These are phyloP conservation scores for Groenewaldozyma tartarivorans DNA, from an alignment of 805 yeast species.

Conservation along the genomic window DNA sequence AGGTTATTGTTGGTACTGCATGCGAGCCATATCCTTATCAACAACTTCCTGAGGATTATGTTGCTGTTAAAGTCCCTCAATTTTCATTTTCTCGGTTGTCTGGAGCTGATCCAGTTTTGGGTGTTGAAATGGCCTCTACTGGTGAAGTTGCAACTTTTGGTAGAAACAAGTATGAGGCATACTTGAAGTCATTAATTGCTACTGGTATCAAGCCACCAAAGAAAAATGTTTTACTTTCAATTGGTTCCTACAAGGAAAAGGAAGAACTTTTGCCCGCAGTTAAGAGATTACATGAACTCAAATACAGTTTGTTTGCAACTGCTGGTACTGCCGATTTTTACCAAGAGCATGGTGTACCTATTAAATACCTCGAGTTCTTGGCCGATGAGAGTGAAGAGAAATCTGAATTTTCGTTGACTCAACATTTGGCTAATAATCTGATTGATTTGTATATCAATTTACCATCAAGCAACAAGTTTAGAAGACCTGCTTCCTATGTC, in stretches of 20 bases:
- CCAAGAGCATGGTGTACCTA: conserved; percentile 89
- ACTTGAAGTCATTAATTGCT: conserved; percentile 85
- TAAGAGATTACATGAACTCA: conserved; percentile 67
- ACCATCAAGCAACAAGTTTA: conserved; percentile 94
- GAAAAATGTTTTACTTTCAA: conserved; percentile 85
- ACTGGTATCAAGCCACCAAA: conserved; percentile 93
- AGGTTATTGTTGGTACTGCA: conserved; percentile 85
- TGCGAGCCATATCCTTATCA: conserved; percentile 84
- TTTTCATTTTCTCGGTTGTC: conserved; percentile 94
- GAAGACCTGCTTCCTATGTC: conserved; percentile 97
- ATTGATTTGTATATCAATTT: conserved; percentile 93
- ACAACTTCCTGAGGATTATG: conserved; percentile 84
- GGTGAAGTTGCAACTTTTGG: conserved; percentile 99
- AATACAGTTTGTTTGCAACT: conserved; percentile 89
- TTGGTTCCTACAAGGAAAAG: conserved; percentile 96
- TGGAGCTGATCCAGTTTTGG: conserved; percentile 96
- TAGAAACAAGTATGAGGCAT: conserved; percentile 92
- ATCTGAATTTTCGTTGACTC: conserved; percentile 89
- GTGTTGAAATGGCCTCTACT: conserved; percentile 98
- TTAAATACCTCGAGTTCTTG: conserved; percentile 86
- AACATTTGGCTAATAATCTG: conserved; percentile 92
- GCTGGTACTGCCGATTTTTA: conserved; percentile 99
- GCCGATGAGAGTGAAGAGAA: conserved; percentile 59
- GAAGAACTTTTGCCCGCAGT: conserved; percentile 86
- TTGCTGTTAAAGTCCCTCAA: conserved; percentile 95